Conservation (phyloP, 2,329 filamentous ascomycete genomes). For the Ambrosiella cleistominuta region DNA sequence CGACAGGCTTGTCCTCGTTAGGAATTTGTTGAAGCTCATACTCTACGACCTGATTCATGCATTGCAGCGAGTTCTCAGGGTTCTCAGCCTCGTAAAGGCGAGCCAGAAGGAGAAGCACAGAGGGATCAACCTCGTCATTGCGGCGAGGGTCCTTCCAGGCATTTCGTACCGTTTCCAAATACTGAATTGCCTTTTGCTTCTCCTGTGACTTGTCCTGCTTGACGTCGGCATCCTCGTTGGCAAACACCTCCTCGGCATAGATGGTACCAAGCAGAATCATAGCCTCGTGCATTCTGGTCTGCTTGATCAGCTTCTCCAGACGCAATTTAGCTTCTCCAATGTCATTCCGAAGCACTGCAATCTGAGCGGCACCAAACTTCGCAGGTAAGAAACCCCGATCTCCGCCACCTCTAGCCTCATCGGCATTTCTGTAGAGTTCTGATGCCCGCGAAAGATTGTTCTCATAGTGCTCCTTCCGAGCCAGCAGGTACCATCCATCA, state of each 20-base stretch:
- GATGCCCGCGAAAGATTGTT: constrained; percentile 57
- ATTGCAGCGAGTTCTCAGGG: constrained; percentile 82
- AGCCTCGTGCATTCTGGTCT: constrained; percentile 66
- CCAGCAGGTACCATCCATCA: constrained; percentile 92
- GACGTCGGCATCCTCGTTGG: constrained; percentile 48
- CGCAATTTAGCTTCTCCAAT: constrained; percentile 82
- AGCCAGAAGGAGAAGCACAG: constrained; percentile 79
- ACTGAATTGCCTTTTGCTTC: constrained; percentile 66
- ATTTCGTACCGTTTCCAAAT: constrained; percentile 68
- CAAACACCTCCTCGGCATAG: constrained; percentile 87
- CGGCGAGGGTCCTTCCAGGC: constrained; percentile 91
- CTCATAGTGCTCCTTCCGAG: constrained; percentile 74
- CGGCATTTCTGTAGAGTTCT: constrained; percentile 77
- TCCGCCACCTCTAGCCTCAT: constrained; percentile 79
- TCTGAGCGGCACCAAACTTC: constrained; percentile 84
- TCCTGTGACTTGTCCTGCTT: constrained; percentile 81
- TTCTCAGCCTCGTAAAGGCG: constrained; percentile 73
- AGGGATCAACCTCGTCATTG: constrained; percentile 61
- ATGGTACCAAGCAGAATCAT: constrained; percentile 84
- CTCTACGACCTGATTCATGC: constrained; percentile 79
- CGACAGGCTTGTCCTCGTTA: constrained; percentile 20
- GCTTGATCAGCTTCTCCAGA: constrained; percentile 84
- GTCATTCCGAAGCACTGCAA: constrained; percentile 70
- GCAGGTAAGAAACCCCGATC: constrained; percentile 84
- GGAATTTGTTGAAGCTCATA: constrained; percentile 68